phyloP scores from a whole-genome alignment of 192 early-diverging fungal species.

The Paraglomus brasilianum region DNA sequence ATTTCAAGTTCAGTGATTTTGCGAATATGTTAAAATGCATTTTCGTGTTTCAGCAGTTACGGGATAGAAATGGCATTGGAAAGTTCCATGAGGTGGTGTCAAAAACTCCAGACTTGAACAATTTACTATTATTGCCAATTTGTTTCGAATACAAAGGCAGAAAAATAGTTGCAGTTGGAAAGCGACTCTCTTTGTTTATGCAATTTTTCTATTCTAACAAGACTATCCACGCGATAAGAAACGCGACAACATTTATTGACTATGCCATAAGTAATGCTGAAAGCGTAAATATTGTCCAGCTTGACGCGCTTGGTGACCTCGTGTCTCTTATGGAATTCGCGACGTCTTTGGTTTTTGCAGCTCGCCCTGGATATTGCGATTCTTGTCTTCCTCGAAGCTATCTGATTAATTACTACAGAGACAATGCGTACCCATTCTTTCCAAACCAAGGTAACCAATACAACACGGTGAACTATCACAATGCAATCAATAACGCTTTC shows the following conservation, averaged over 20 bases:
- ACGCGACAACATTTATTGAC: background rate
- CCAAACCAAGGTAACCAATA: background rate
- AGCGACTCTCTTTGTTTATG: conserved; percentile 4
- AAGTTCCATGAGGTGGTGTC: background rate
- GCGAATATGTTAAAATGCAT: conserved; percentile 36
- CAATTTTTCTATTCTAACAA: background rate
- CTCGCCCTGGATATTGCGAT: background rate
- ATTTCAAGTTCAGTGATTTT: conserved; percentile 35
- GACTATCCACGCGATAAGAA: background rate
- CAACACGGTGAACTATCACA: background rate
- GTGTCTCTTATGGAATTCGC: conserved; percentile 21
- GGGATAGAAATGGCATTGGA: background rate
- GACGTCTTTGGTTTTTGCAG: conserved; percentile 4
- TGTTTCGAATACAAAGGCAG: background rate
- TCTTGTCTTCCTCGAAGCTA: conserved; percentile 18
- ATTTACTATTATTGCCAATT: background rate
- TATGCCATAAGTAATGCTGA: background rate
- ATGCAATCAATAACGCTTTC: background rate
- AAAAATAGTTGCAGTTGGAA: conserved; percentile 4
- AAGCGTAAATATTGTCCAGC: background rate
- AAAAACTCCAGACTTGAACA: background rate
- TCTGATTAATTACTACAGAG: conserved; percentile 14
- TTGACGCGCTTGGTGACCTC: conserved; percentile 8
- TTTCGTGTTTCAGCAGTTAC: conserved; percentile 1
- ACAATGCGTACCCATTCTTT: background rate